phyloP scores from a whole-genome alignment of 1,139 yeast genomes.

The Groenewaldozyma sp. region DNA sequence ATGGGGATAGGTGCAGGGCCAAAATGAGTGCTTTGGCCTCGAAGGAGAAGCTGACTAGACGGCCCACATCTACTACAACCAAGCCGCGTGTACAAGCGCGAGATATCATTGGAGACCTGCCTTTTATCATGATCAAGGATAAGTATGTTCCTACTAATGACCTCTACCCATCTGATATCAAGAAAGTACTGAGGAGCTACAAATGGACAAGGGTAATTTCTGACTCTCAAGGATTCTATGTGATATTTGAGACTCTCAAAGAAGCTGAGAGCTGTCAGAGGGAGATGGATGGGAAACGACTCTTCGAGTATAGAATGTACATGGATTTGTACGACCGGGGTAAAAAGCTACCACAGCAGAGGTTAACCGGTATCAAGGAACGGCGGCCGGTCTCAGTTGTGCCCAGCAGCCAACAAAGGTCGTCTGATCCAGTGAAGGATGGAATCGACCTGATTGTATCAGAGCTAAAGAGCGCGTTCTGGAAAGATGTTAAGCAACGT shows the following conservation, averaged over 20 bases:
- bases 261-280: conserved; percentile 63
- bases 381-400: not conserved
- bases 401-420: not conserved
- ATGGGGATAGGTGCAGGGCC: conserved; percentile 18
- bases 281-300: conserved; percentile 53
- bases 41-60: not conserved
- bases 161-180: conserved; percentile 46
- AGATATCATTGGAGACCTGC: conserved; percentile 40
- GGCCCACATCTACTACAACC: conserved; percentile 1
- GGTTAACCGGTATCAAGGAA: not conserved
- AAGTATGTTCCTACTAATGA: conserved; percentile 44
- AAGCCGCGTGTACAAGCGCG: conserved; percentile 1
- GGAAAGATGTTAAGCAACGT: conserved; percentile 68
- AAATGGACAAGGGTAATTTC: conserved; percentile 58
- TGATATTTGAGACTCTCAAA: conserved; percentile 53
- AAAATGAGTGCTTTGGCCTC: conserved; percentile 1
- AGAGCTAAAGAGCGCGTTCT: conserved; percentile 55
- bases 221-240: conserved; percentile 58
- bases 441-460: conserved; percentile 51
- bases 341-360: not conserved
- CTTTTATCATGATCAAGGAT: conserved; percentile 49
- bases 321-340: conserved; percentile 42
- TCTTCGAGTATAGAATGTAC: conserved; percentile 41
- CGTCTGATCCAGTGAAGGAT: conserved; percentile 36
- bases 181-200: conserved; percentile 43